A percentile compares a stretch with the other conserved stretches of the same genome.
Evolutionary conservation across 1,284 basidiomycete genomes (phyloP).

Genomic region (Tylopilus orsonianus): DNA sequence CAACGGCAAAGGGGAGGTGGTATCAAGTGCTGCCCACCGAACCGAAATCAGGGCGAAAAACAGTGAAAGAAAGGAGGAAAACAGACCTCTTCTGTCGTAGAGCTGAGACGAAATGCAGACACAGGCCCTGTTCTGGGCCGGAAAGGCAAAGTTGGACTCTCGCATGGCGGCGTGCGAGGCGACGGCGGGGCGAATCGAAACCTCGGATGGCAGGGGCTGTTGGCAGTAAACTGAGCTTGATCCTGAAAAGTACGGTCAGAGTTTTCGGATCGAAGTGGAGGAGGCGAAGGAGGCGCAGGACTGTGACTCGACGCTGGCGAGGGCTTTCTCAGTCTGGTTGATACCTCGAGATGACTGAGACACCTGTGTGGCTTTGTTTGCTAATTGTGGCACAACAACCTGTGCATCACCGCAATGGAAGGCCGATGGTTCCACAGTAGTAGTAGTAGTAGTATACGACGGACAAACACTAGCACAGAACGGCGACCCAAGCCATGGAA

Average conservation of each 20-base stretch:
- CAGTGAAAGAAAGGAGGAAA: slow-evolving; percentile 1
- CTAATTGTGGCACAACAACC: slow-evolving; percentile 27
- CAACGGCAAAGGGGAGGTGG: slow-evolving; percentile 85
- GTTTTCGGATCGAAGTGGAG: slow-evolving; percentile 3
- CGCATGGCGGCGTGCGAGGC: slow-evolving; percentile 62
- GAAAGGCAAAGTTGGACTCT: slow-evolving; percentile 96
- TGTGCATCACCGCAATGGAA: too few species aligned
- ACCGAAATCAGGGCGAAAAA: slow-evolving; percentile 20
- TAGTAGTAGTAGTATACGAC: too few species aligned
- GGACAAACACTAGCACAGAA: too few species aligned
- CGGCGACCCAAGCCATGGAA: too few species aligned
- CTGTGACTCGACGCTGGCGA: slow-evolving; percentile 17
- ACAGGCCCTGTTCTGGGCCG: slow-evolving; percentile 92
- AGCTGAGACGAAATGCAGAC: slow-evolving; percentile 93
- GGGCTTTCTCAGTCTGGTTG: slow-evolving; percentile 26
- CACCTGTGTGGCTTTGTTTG: slow-evolving; percentile 32
- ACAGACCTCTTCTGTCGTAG: slow-evolving; percentile 92
- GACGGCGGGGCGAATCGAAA: slow-evolving; percentile 19
- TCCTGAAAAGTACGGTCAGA: neutral
- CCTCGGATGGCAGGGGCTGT: slow-evolving; percentile 9
- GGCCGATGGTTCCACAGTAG: too few species aligned
- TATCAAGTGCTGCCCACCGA: slow-evolving; percentile 78
- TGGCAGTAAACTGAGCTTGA: slow-evolving; percentile 1
- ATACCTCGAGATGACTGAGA: slow-evolving; percentile 34
- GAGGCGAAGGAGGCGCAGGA: slow-evolving; percentile 10